Evolutionary conservation across 345 rosid species (phyloP).

Genomic region (Heritiera fomes): DNA sequence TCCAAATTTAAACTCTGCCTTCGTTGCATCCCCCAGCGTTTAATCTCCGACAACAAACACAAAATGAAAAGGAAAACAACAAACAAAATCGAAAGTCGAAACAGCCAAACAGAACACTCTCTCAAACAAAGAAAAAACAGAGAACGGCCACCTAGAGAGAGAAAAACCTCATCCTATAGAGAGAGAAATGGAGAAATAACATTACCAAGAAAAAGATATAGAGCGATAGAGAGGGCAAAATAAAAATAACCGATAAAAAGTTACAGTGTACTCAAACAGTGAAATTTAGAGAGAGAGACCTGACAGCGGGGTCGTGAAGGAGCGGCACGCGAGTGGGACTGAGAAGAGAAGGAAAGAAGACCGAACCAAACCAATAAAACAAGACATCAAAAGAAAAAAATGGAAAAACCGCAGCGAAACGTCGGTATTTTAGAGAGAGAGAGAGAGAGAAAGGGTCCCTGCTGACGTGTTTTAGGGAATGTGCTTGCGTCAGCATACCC

Average conservation of each 20-base stretch:
- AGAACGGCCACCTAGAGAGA: neutral
- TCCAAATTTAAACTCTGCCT: conserved; percentile 19
- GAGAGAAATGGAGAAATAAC: neutral
- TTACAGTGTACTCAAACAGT: conserved; percentile 7
- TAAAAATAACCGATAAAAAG: neutral
- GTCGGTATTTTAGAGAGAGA: neutral
- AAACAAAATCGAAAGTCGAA: too few species aligned
- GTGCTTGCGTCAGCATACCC: conserved; percentile 26
- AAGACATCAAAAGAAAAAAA: too few species aligned
- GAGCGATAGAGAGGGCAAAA: neutral
- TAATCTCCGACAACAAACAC: conserved; percentile 8
- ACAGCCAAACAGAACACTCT: neutral
- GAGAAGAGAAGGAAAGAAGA: neutral
- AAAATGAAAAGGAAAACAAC: neutral
- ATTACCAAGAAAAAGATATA: neutral
- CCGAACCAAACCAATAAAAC: neutral
- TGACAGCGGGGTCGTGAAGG: conserved; percentile 30
- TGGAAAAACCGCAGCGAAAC: neutral
- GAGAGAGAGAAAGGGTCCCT: neutral
- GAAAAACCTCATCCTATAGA: too few species aligned
- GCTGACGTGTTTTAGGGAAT: conserved; percentile 31
- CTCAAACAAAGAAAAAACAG: neutral
- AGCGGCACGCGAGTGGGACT: conserved; percentile 38
- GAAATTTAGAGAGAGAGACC: conserved; percentile 15
- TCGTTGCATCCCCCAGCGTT: conserved; percentile 27